Evolutionary conservation across 192 early-diverging fungal genomes (phyloP).

Genomic region (Coemansia aciculifera): DNA sequence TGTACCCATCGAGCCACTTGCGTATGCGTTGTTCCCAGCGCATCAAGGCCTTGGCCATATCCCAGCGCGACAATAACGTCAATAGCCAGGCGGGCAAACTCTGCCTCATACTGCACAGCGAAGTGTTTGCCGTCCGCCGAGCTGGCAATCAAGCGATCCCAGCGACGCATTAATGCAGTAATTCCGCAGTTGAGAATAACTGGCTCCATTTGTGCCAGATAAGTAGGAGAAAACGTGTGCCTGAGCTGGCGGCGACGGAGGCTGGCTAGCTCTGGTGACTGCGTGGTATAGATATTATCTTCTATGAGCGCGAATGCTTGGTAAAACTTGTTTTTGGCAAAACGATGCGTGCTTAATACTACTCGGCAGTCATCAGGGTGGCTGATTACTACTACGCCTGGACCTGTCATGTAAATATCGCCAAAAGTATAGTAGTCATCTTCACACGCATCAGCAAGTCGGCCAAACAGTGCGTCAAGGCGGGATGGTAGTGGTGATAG

Average conservation of each 20-base stretch:
- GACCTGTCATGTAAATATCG: constrained; percentile 32
- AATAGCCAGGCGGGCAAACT: constrained; percentile 27
- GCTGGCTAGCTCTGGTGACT: constrained; percentile 22
- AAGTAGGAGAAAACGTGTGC: background rate
- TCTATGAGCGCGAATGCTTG: constrained; percentile 19
- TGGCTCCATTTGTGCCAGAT: constrained; percentile 30
- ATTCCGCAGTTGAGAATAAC: constrained; percentile 27
- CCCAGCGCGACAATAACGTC: constrained; percentile 33
- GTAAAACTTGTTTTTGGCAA: constrained; percentile 35
- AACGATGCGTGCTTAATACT: constrained; percentile 26
- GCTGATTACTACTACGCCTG: constrained; percentile 29
- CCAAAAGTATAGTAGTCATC: constrained; percentile 32
- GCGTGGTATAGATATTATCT: constrained; percentile 31
- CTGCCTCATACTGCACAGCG: constrained; percentile 20
- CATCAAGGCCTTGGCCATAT: constrained; percentile 36
- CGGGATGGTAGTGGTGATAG: background rate
- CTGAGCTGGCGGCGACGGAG: constrained; percentile 22
- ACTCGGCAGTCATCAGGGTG: constrained; percentile 24
- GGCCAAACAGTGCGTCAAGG: constrained; percentile 9
- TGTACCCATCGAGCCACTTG: constrained; percentile 26
- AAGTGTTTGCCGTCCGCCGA: background rate
- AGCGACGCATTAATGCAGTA: constrained; percentile 17
- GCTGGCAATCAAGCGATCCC: constrained; percentile 13
- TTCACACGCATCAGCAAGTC: constrained; percentile 18
- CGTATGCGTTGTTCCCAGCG: constrained; percentile 9